A percentile compares a stretch with the other conserved stretches of the same genome.
Evolutionary conservation across 805 yeast genomes (phyloP).

Genomic region (Cyberlindnera nakhonratchasimensis): DNA sequence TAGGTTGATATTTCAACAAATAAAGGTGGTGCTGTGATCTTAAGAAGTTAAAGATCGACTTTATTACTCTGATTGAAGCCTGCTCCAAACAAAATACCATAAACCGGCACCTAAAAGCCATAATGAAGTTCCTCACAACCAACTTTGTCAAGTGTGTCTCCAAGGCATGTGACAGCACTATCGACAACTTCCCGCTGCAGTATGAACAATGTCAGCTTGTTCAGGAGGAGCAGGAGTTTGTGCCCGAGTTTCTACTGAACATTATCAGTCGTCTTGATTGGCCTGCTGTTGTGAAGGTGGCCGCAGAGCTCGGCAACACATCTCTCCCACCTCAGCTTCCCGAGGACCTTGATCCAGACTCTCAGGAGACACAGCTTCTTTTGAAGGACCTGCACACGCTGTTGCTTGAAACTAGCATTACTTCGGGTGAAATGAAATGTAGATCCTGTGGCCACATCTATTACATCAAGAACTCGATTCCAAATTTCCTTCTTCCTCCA

Average conservation of each 20-base stretch:
- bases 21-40: too few species aligned
- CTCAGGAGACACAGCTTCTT: constrained; percentile 44
- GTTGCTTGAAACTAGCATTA: constrained; percentile 79
- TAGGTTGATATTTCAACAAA: too few species aligned
- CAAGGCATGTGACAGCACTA: constrained; percentile 69
- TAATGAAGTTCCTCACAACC: constrained; percentile 91
- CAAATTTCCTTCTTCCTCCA: constrained; percentile 92
- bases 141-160: constrained; percentile 95
- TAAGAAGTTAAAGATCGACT: too few species aligned
- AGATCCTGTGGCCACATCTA: constrained; percentile 82
- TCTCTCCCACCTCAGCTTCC: constrained; percentile 62
- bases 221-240: constrained; percentile 70
- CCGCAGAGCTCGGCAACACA: constrained; percentile 60
- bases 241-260: constrained; percentile 72
- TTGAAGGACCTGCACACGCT: constrained; percentile 74
- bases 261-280: constrained; percentile 84
- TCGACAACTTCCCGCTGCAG: constrained; percentile 75
- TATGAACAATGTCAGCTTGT: constrained; percentile 67
- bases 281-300: constrained; percentile 77
- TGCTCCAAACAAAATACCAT: not conserved
- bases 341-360: constrained; percentile 28
- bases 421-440: constrained; percentile 89
- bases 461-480: constrained; percentile 88
- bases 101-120: too few species aligned
- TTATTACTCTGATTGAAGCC: too few species aligned